Conservation (phyloP, 1,284 basidiomycete species). For the Takashimella koratensis region DNA sequence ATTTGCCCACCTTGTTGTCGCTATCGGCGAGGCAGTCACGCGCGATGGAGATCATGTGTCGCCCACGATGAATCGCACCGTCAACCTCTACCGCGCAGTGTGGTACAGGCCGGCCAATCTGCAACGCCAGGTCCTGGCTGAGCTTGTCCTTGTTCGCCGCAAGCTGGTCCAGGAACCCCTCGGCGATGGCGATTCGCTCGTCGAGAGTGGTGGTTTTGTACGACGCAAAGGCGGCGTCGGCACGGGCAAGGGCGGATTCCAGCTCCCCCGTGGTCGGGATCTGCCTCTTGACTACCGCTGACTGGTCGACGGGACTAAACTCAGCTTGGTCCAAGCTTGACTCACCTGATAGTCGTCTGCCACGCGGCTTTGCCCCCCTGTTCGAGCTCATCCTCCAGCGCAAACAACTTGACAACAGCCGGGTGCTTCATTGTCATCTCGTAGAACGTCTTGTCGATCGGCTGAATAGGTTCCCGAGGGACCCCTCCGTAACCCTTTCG, state of each 20-base stretch:
- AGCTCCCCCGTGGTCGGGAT: too few relatives aligned
- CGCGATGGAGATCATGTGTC: conserved; percentile 82
- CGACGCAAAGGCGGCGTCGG: too few relatives aligned
- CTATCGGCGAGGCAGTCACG: conserved; percentile 70
- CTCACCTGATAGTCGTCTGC: too few relatives aligned
- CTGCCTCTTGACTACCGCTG: neutral
- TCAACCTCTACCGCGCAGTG: conserved; percentile 74
- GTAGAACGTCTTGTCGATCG: neutral
- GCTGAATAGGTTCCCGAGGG: conserved; percentile 4
- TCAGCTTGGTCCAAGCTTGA: too few relatives aligned
- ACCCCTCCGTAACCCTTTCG: conserved; percentile 3
- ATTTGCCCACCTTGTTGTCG: conserved; percentile 61
- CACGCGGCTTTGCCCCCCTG: neutral
- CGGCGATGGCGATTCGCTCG: conserved; percentile 68
- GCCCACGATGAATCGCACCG: conserved; percentile 74
- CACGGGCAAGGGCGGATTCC: too few relatives aligned
- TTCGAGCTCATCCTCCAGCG: neutral
- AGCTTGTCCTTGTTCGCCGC: conserved; percentile 65
- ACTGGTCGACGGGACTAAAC: too few relatives aligned
- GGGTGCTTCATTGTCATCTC: conserved; percentile 1
- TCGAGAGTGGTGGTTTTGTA: conserved; percentile 28
- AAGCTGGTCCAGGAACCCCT: conserved; percentile 71
- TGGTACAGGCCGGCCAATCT: conserved; percentile 79
- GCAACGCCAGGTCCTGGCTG: conserved; percentile 67
- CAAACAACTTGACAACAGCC: conserved; percentile 1